A percentile compares a stretch with the other conserved stretches of the same genome.
Conservation (phyloP, 192 early-diverging fungal genomes). For the Linnemannia exigua region DNA sequence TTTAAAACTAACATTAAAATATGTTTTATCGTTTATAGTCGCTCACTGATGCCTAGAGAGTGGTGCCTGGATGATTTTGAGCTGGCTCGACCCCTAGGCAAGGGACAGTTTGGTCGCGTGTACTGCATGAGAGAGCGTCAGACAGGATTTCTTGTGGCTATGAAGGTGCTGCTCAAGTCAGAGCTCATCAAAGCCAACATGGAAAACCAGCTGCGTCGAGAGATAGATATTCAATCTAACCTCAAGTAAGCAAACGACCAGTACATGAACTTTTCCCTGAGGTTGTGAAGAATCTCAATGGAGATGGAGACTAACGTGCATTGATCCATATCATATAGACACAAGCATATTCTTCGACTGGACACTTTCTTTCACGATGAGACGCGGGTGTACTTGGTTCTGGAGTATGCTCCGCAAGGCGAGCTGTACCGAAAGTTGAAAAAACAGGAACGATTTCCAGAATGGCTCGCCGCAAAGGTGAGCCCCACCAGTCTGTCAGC, state of each 20-base stretch:
- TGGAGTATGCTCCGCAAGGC: constrained; percentile 96
- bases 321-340: constrained; percentile 59
- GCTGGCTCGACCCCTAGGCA: constrained; percentile 88
- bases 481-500: not conserved
- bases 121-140: constrained; percentile 92
- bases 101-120: constrained; percentile 97
- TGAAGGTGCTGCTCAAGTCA: constrained; percentile 91
- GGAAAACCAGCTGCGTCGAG: constrained; percentile 92
- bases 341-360: constrained; percentile 94
- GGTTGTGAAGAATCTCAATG: not conserved
- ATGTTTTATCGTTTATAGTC: constrained; percentile 8
- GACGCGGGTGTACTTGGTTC: constrained; percentile 91
- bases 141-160: constrained; percentile 89
- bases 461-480: constrained; percentile 82
- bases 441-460: constrained; percentile 78
- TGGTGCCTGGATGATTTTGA: constrained; percentile 91
- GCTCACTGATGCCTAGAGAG: constrained; percentile 25
- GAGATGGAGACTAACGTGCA: too few species aligned
- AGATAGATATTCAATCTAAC: constrained; percentile 96
- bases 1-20: not conserved
- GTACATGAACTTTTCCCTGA: not conserved
- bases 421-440: constrained; percentile 92
- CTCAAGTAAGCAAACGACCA: constrained; percentile 67
- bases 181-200: constrained; percentile 84
- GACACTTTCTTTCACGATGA: constrained; percentile 97